Conservation (phyloP, 2,329 filamentous ascomycete genomes). For the Bipolaris bicolor region DNA sequence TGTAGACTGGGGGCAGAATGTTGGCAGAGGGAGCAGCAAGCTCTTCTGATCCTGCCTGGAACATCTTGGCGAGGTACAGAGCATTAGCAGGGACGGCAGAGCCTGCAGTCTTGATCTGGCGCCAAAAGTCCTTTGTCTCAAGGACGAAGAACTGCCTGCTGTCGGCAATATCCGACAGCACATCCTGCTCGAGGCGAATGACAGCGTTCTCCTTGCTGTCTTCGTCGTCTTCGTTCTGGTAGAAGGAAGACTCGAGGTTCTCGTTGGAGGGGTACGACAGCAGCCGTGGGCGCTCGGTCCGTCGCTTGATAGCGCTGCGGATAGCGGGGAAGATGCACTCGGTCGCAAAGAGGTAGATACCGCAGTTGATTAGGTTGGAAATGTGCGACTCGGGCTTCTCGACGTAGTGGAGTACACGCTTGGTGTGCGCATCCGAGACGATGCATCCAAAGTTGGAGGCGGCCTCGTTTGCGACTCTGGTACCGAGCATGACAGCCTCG, state of each 20-base stretch:
- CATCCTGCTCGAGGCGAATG: slow-evolving; percentile 95
- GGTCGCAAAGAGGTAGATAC: slow-evolving; percentile 95
- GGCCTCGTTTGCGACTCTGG: slow-evolving; percentile 85
- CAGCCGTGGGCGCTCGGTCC: slow-evolving; percentile 86
- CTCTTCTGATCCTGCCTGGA: slow-evolving; percentile 81
- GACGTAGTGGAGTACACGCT: slow-evolving; percentile 96
- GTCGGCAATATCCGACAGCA: slow-evolving; percentile 92
- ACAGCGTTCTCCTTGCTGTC: slow-evolving; percentile 80
- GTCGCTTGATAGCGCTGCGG: slow-evolving; percentile 91
- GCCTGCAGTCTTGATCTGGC: slow-evolving; percentile 98
- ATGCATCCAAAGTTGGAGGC: slow-evolving; percentile 98
- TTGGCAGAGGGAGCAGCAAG: slow-evolving; percentile 82
- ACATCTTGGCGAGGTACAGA: slow-evolving; percentile 92
- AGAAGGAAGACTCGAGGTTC: slow-evolving; percentile 76
- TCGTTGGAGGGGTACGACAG: slow-evolving; percentile 96
- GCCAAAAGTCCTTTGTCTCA: slow-evolving; percentile 99
- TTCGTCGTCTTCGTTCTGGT: slow-evolving; percentile 69
- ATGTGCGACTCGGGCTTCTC: slow-evolving; percentile 99
- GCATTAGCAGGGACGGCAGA: slow-evolving; percentile 97
- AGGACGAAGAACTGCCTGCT: slow-evolving; percentile 98
- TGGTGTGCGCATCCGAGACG: slow-evolving; percentile 90
- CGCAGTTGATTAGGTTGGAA: slow-evolving; percentile 98
- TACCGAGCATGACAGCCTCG: slow-evolving; percentile 95
- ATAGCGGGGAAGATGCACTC: slow-evolving; percentile 97
- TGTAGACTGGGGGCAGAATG: slow-evolving; percentile 91